These are phyloP conservation scores for Hygrophila difformis DNA, from an alignment of 257 asterid species.

Conservation along the genomic window DNA sequence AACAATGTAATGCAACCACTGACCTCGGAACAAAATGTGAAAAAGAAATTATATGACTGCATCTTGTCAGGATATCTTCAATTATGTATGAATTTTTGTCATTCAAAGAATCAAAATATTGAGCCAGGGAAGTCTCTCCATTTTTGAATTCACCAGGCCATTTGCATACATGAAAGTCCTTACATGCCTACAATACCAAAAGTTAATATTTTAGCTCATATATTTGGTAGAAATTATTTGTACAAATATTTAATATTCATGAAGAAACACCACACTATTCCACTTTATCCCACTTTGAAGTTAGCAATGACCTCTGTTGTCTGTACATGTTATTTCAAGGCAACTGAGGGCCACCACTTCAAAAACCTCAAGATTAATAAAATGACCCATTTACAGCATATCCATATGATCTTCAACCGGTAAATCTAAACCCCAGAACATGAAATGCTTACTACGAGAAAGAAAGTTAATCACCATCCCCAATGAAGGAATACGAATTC, in stretches of 20 bases:
- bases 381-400: conserved; percentile 11
- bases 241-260: no score
- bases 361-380: no score
- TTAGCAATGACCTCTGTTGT: no score
- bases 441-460: conserved; percentile 62
- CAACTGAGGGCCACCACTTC: no score
- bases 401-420: background rate
- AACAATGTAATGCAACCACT: conserved; percentile 15
- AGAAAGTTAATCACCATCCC: conserved; percentile 94
- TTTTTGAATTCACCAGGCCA: conserved; percentile 59
- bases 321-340: no score
- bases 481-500: conserved; percentile 64
- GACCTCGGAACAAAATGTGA: conserved; percentile 90
- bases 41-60: conserved; percentile 57
- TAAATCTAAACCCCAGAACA: conserved; percentile 13
- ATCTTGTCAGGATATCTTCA: conserved; percentile 44
- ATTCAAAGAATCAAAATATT: conserved; percentile 68
- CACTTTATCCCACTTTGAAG: background rate
- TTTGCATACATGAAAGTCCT: conserved; percentile 80
- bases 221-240: background rate
- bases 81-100: conserved; percentile 36
- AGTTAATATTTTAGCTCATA: background rate
- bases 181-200: conserved; percentile 60
- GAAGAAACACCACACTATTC: no score
- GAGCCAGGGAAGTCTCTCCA: conserved; percentile 61